Base-by-base conservation (phyloP, 192 early-diverging fungal species). In the Gigaspora rosea region DNA sequence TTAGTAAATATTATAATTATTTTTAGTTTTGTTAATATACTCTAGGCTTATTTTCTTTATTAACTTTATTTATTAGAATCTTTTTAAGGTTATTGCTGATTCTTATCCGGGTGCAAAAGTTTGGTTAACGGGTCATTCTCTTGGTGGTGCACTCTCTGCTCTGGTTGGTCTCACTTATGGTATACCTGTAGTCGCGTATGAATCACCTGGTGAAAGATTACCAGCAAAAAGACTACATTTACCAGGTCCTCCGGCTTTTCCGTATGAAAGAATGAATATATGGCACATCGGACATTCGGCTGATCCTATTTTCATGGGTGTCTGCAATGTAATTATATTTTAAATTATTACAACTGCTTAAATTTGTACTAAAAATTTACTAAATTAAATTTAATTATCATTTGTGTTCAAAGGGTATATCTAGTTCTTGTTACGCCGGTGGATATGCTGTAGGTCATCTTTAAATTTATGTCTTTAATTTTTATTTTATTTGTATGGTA, bases 201-300 rank as follows among this genome's bases (percentile, higher is more conserved):
- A 98, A 84, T 84, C 91, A 5, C 94, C 96, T 0, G 96, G 95
- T 15, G 97, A 98, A 69, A 80, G 83, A 8, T 76, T 93, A 64
- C 92, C 93, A 11, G 92, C 97, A 7, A 41, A 76, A 50, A 86
- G 96, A 32, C 81, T 98, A 13, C 96, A 97, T 73, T 82, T 98
- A 62, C 91, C 94, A 1, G 51, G 78, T 73, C 87, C 91, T 13
- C 90, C 88, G 1, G 85, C 80, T 10, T 73, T 81, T 13, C 82
- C 85, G 63, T 86, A 86, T 76, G 78, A 88, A 5, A 81, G 89
- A 33, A 71, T 95, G 66, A 92, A 95, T n/a, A 89, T 97, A 41
- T 98, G 89, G 79, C 97, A 98, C 71, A 81, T 96, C 78, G 96
- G 95, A 5, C 91, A 98, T 83, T 91, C 90, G 3, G 92, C 92